Percentiles rank a stretch among this genome's conserved stretches.
Evolutionary conservation across 352 stramenopile species (phyloP).

Genomic region (Phytopythium kandeliae): DNA sequence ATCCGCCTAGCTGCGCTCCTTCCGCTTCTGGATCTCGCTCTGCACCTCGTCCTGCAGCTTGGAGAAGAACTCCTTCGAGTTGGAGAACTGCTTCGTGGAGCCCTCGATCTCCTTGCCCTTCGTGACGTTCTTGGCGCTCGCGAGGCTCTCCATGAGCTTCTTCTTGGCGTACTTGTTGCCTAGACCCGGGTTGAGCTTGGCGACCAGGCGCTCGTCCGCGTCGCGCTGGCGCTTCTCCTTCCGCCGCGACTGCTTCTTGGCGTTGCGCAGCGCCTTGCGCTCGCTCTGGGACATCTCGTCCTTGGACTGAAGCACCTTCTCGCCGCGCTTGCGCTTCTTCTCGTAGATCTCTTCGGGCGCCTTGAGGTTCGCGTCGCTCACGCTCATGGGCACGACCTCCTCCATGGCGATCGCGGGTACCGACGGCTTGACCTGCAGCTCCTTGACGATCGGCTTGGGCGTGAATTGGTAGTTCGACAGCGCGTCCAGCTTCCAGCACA

Average conservation of each 20-base stretch:
- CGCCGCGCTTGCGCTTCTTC: constrained; percentile 84
- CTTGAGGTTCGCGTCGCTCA: constrained; percentile 82
- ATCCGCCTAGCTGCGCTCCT: constrained; percentile 7
- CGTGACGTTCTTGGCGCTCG: constrained; percentile 78
- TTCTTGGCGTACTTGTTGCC: constrained; percentile 96
- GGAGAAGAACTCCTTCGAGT: constrained; percentile 86
- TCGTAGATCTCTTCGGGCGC: constrained; percentile 81
- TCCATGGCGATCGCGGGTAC: constrained; percentile 83
- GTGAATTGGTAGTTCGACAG: constrained; percentile 96
- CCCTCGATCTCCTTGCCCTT: constrained; percentile 78
- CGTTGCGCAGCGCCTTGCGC: constrained; percentile 76
- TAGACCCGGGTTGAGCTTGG: constrained; percentile 92
- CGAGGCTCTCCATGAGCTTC: constrained; percentile 84
- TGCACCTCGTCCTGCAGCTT: constrained; percentile 55
- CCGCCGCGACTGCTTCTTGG: constrained; percentile 89
- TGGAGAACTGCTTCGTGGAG: constrained; percentile 81
- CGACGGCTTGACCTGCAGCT: constrained; percentile 81
- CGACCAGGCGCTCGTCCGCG: constrained; percentile 90
- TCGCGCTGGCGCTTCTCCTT: constrained; percentile 89
- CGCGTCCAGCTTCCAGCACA: constrained; percentile 94
- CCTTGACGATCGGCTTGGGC: constrained; percentile 89
- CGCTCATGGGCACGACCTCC: constrained; percentile 76
- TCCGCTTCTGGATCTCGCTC: constrained; percentile 32
- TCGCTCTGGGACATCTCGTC: constrained; percentile 88
- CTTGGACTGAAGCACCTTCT: constrained; percentile 72